These are phyloP conservation scores for Podila minutissima DNA, from an alignment of 192 early-diverging fungal genomes.

Conservation along the genomic window DNA sequence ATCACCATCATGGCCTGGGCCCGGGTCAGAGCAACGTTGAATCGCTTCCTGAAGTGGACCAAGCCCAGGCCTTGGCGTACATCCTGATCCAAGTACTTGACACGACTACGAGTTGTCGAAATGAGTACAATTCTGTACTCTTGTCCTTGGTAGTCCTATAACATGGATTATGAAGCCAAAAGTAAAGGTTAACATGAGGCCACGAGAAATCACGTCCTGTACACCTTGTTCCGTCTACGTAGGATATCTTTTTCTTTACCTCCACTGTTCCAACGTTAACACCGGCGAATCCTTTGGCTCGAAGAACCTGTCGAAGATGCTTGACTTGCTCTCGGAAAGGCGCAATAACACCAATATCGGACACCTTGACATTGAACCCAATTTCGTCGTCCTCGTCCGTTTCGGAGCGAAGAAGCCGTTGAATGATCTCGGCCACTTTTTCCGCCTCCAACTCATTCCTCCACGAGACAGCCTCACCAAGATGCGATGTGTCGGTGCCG, in stretches of 20 bases:
- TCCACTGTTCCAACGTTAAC: constrained; percentile 52
- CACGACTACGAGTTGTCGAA: constrained; percentile 54
- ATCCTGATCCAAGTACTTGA: constrained; percentile 53
- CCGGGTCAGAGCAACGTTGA: constrained; percentile 63
- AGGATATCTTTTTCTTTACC: constrained; percentile 5
- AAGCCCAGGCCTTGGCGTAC: constrained; percentile 53
- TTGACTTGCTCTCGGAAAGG: constrained; percentile 67
- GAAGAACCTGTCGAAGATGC: constrained; percentile 50
- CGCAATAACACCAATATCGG: constrained; percentile 64
- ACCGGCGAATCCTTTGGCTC: constrained; percentile 35
- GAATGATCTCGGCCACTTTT: constrained; percentile 52
- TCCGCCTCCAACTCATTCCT: constrained; percentile 60
- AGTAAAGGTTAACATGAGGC: neutral
- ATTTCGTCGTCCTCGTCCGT: constrained; percentile 4
- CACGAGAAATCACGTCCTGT: neutral
- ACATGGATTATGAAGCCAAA: constrained; percentile 34
- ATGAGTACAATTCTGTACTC: constrained; percentile 61
- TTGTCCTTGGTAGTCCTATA: constrained; percentile 67
- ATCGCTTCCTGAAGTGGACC: constrained; percentile 53
- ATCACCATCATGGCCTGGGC: constrained; percentile 56
- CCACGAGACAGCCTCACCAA: constrained; percentile 57
- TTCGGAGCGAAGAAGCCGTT: constrained; percentile 21
- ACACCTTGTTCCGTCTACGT: neutral
- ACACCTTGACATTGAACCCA: constrained; percentile 28
- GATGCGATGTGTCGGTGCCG: constrained; percentile 53